Conservation (phyloP, 1,284 basidiomycete species). For the Hymenochaete sp. region DNA sequence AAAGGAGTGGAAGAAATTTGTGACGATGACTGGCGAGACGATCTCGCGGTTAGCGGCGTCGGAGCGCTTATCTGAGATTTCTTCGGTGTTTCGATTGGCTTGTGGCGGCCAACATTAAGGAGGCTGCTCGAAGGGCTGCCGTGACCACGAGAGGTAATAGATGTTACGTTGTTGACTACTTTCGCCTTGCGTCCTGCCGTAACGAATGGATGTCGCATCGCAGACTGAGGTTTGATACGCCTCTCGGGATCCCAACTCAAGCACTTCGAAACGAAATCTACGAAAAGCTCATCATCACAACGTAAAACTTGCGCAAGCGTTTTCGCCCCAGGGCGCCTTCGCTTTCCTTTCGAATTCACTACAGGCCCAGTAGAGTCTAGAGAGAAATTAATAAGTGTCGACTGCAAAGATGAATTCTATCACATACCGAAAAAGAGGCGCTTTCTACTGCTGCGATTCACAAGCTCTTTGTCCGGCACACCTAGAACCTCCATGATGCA, state of each 20-base stretch:
- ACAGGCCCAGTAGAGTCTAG: conserved; percentile 90
- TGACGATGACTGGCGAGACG: conserved; percentile 46
- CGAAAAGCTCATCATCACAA: conserved; percentile 81
- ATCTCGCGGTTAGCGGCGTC: conserved; percentile 70
- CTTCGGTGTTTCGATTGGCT: conserved; percentile 68
- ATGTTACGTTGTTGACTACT: conserved; percentile 33
- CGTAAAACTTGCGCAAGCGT: conserved; percentile 83
- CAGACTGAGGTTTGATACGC: conserved; percentile 88
- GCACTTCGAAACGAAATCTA: conserved; percentile 93
- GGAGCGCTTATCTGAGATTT: conserved; percentile 80
- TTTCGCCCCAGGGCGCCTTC: conserved; percentile 86
- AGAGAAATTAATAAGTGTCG: conserved; percentile 4
- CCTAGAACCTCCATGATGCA: conserved; percentile 99
- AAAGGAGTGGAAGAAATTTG: conserved; percentile 53
- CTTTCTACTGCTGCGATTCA: conserved; percentile 90
- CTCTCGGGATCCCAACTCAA: conserved; percentile 97
- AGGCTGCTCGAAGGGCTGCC: conserved; percentile 46
- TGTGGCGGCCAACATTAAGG: conserved; percentile 38
- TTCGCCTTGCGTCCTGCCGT: conserved; percentile 53
- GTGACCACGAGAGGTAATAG: conserved; percentile 40
- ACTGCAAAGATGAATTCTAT: neutral
- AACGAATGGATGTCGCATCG: conserved; percentile 87
- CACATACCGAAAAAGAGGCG: conserved; percentile 90
- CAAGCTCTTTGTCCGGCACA: conserved; percentile 87
- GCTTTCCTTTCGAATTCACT: conserved; percentile 93